Evolutionary conservation across 106 monocot genomes (phyloP).

Genomic region (Agapanthus africanus): DNA sequence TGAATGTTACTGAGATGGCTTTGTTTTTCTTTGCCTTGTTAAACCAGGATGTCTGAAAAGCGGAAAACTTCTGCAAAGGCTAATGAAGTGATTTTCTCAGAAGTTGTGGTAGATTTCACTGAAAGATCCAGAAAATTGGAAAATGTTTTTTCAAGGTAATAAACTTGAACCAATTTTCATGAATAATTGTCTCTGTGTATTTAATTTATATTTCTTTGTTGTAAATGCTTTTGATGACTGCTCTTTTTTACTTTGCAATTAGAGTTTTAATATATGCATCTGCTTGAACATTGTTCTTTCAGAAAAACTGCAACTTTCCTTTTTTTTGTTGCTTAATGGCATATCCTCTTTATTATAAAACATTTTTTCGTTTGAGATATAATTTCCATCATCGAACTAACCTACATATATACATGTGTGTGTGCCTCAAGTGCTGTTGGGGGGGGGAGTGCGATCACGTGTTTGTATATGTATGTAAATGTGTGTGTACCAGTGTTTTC

Average conservation of each 20-base stretch:
- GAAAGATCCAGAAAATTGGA: constrained; percentile 58
- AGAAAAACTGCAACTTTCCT: background rate
- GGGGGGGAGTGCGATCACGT: no score
- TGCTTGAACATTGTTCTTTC: no score
- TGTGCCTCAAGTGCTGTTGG: no score
- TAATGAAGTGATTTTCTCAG: constrained; percentile 37
- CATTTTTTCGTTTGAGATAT: no score
- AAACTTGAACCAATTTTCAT: background rate
- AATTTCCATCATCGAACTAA: no score
- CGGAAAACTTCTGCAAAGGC: constrained; percentile 11
- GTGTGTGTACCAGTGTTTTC: no score
- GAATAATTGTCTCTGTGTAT: background rate
- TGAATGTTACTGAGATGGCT: background rate
- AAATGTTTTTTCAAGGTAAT: constrained; percentile 56
- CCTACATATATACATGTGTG: no score
- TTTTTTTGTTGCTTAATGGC: background rate
- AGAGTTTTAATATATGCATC: background rate
- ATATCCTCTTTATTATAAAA: no score
- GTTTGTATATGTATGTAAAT: no score
- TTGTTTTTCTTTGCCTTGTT: background rate
- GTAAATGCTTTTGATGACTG: no score
- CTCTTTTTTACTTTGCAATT: no score
- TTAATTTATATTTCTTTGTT: background rate
- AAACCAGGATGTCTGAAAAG: background rate
- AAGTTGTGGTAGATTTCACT: constrained; percentile 48